Evolutionary conservation across 2,329 filamentous ascomycete genomes (phyloP).

Genomic region (Bipolaris cookei): DNA sequence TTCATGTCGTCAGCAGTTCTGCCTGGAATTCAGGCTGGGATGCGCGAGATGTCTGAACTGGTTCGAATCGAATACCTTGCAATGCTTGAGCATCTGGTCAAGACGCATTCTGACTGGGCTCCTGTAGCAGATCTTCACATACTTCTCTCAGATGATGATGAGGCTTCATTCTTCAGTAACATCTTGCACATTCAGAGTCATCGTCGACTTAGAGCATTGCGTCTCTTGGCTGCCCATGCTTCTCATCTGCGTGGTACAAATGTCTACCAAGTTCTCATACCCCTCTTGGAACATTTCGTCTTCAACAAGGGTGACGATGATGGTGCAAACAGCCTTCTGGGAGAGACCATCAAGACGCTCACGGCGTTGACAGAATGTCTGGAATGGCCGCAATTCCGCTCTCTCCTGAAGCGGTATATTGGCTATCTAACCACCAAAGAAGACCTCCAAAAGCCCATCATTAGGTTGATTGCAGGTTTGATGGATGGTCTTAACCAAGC

Average conservation of each 20-base stretch:
- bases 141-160: constrained; percentile 75
- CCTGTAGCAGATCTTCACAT: constrained; percentile 75
- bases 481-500: constrained; percentile 75
- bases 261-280: constrained; percentile 84
- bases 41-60: constrained; percentile 79
- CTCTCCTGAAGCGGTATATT: constrained; percentile 82
- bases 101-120: constrained; percentile 71
- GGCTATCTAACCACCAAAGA: constrained; percentile 80
- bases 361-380: constrained; percentile 75
- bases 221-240: constrained; percentile 74
- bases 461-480: constrained; percentile 80
- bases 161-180: constrained; percentile 89
- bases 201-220: constrained; percentile 81
- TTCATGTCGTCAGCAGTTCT: constrained; percentile 71
- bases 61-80: constrained; percentile 82
- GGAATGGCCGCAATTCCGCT: constrained; percentile 90
- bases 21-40: constrained; percentile 76
- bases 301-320: constrained; percentile 83
- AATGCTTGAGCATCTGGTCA: constrained; percentile 79
- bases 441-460: constrained; percentile 83
- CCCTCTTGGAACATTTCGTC: constrained; percentile 91
- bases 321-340: constrained; percentile 77
- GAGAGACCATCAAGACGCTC: constrained; percentile 83
- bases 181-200: constrained; percentile 89
- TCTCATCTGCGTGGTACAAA: constrained; percentile 75